These are phyloP conservation scores for Thuidium tamariscinum DNA, from an alignment of 225 moss, liverwort and hornwort species.

Conservation along the genomic window DNA sequence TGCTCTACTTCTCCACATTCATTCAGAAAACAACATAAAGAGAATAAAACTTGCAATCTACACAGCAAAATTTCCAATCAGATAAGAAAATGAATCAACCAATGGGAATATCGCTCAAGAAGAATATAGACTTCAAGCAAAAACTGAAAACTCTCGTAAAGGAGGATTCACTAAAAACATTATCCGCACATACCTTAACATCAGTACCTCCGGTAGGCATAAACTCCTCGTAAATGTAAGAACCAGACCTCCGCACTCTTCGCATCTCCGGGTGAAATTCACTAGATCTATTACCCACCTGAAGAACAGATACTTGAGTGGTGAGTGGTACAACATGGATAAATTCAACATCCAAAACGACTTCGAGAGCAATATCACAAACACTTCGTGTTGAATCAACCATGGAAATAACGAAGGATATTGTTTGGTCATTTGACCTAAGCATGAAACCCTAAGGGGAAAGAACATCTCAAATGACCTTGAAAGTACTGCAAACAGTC, in stretches of 20 bases:
- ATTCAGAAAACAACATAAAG: neutral
- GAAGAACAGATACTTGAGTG: neutral
- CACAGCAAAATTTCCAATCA: neutral
- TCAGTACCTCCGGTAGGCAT: slow-evolving; percentile 99
- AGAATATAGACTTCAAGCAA: neutral
- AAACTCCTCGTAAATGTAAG: slow-evolving; percentile 97
- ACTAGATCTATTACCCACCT: slow-evolving; percentile 99
- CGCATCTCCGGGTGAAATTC: slow-evolving; percentile 90
- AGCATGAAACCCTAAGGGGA: neutral
- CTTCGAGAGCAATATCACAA: neutral
- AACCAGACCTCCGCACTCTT: slow-evolving; percentile 87
- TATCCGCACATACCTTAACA: slow-evolving; percentile 63
- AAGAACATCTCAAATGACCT: neutral
- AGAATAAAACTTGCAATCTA: neutral
- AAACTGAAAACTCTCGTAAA: neutral
- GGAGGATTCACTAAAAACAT: neutral
- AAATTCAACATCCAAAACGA: neutral
- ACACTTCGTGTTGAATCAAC: neutral
- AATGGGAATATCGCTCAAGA: neutral
- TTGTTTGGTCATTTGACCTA: too few relatives aligned
- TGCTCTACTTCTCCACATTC: neutral
- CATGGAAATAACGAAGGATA: neutral
- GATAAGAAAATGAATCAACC: neutral
- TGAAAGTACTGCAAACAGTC: neutral
- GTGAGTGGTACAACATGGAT: neutral